Evolutionary conservation across 2,329 filamentous ascomycete species (phyloP).

Genomic region (Penicillium sp.): DNA sequence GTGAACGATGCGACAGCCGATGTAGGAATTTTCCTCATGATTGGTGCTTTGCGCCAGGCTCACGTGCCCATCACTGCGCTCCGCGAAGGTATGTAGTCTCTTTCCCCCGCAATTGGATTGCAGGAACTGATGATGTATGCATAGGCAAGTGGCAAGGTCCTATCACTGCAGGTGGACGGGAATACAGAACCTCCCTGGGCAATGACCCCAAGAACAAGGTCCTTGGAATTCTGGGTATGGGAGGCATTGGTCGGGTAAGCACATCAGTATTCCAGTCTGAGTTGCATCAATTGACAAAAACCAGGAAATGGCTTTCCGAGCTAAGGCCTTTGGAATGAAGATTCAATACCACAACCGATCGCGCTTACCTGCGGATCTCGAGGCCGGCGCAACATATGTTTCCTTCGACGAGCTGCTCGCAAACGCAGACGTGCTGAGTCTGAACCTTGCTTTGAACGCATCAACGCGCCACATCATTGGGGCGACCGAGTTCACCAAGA

Average conservation of each 20-base stretch:
- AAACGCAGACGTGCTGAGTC: slow-evolving; percentile 48
- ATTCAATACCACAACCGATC: slow-evolving; percentile 51
- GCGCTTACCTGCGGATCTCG: slow-evolving; percentile 42
- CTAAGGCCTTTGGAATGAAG: slow-evolving; percentile 49
- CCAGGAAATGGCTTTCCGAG: slow-evolving; percentile 48
- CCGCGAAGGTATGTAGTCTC: slow-evolving; percentile 35
- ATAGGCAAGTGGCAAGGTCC: slow-evolving; percentile 45
- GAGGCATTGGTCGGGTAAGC: slow-evolving; percentile 49
- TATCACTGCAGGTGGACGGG: slow-evolving; percentile 5
- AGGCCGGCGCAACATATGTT: slow-evolving; percentile 46
- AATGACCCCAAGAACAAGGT: slow-evolving; percentile 48
- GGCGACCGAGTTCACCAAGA: slow-evolving; percentile 46
- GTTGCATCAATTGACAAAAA: background rate
- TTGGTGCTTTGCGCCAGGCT: slow-evolving; percentile 48
- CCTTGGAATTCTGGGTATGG: slow-evolving; percentile 51
- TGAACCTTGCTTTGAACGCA: slow-evolving; percentile 48
- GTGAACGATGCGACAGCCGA: slow-evolving; percentile 52
- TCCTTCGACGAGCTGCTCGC: slow-evolving; percentile 49
- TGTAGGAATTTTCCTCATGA: slow-evolving; percentile 50
- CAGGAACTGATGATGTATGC: background rate
- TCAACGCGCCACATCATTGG: slow-evolving; percentile 50
- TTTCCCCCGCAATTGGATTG: background rate
- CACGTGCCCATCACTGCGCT: slow-evolving; percentile 45
- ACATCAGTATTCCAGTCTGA: background rate
- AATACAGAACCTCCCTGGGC: slow-evolving; percentile 36